Evolutionary conservation across 1,139 yeast species (phyloP), one percentile per base, ranked within the genome.

Genomic region (Pichia norvegensis): DNA sequence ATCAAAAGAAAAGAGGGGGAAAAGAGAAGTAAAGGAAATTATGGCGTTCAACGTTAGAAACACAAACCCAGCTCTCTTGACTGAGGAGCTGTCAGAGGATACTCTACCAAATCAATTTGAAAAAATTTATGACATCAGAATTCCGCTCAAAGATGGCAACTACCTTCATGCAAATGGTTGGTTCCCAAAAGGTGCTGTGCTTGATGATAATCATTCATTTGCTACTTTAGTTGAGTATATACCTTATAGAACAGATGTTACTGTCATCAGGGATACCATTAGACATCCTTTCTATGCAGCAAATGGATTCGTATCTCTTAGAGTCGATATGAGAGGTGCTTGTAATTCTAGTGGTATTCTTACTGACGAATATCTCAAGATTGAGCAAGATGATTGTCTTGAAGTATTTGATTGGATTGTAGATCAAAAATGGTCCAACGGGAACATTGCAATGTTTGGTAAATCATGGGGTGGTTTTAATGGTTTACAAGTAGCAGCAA

Each of bases 401-500:
- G 69, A 65, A 40, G 61, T 65, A 0, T 68, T 69, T 42, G 70
- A 68, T 51, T 69, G 72, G 72, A 64, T 69, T 16, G 45, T 60
- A 4, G 43, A 47, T 16, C 73, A 69, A 50, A 22, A 43, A 0
- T 69, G 73, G 73, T 67, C 72, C 37, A 69, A 69, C 49, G 72
- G 72, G 13, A 62, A 60, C 39, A 61, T 69, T 47, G 74, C 67
- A 20, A 68, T 68, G 69, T 67, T 69, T 57, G 74, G 74, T 33
- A 69, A 69, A 54, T 68, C 73, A 2, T 69, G 74, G 74, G 73
- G 70, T 44, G 73, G 73, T 1, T 69, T 69, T 55, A 69, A 69
- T 50, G 67, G 69, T 7, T 56, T 69, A 33, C 74, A 69, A 52
- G 56, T 69, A 19, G 73, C 73, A 5, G 69, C 69, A 4, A 60